Conservation (phyloP, 495 filamentous ascomycete species). For the Haplographium delicatum region DNA sequence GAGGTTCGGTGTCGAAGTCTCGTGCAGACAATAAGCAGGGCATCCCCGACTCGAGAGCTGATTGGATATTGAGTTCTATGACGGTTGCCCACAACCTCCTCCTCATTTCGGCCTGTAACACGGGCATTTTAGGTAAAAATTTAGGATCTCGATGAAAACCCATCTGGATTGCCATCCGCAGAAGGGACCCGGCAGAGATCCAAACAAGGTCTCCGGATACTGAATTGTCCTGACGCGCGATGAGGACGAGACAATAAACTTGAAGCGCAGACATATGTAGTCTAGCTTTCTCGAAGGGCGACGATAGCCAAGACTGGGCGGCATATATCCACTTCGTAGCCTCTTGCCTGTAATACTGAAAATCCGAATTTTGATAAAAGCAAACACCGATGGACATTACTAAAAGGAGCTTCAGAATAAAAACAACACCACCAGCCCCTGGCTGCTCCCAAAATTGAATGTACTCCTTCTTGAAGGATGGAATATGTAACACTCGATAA, state of each 20-base stretch:
- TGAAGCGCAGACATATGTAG: constrained; percentile 52
- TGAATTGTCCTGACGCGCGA: constrained; percentile 50
- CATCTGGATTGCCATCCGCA: constrained; percentile 55
- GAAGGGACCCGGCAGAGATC: constrained; percentile 51
- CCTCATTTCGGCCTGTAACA: constrained; percentile 58
- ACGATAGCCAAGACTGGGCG: constrained; percentile 56
- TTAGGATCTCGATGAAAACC: constrained; percentile 57
- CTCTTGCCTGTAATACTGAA: constrained; percentile 39
- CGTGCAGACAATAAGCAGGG: constrained; percentile 46
- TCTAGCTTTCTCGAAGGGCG: constrained; percentile 46
- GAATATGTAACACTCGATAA: constrained; percentile 53
- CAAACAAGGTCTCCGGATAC: constrained; percentile 53
- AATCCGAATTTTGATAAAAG: constrained; percentile 44
- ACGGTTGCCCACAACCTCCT: constrained; percentile 65
- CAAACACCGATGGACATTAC: constrained; percentile 58
- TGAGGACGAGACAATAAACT: constrained; percentile 53
- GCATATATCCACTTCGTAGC: constrained; percentile 59
- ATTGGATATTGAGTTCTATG: constrained; percentile 55
- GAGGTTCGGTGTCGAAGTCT: constrained; percentile 54
- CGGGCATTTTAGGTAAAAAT: constrained; percentile 33
- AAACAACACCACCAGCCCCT: constrained; percentile 28
- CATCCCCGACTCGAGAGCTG: constrained; percentile 54
- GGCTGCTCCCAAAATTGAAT: constrained; percentile 32
- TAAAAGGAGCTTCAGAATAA: constrained; percentile 56
- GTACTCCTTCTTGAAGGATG: constrained; percentile 42